Percentiles rank a stretch among this genome's conserved stretches.
These are phyloP conservation scores for Allantophomopsis cytisporea DNA, from an alignment of 2,329 filamentous ascomycete genomes.

Conservation along the genomic window DNA sequence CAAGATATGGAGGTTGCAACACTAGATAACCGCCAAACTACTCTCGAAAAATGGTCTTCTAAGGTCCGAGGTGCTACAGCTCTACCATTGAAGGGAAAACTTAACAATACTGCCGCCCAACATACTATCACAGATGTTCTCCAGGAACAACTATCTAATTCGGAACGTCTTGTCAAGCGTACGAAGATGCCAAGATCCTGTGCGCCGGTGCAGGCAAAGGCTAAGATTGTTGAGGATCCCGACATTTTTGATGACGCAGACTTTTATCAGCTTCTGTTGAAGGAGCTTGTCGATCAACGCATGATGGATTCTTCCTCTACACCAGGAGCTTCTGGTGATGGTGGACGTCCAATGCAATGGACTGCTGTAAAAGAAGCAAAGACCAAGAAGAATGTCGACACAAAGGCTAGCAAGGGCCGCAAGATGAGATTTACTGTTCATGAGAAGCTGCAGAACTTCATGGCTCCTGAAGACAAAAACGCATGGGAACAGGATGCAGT, in stretches of 20 bases:
- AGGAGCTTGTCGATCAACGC: conserved; percentile 85
- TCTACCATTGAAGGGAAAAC: conserved; percentile 43
- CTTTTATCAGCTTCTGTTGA: conserved; percentile 87
- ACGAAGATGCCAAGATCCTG: conserved; percentile 64
- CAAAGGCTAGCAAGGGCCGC: conserved; percentile 86
- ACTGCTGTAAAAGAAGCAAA: conserved; percentile 65
- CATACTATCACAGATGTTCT: conserved; percentile 56
- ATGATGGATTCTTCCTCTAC: conserved; percentile 48
- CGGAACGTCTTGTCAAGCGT: conserved; percentile 54
- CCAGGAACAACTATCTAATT: conserved; percentile 51
- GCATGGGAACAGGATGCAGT: conserved; percentile 71
- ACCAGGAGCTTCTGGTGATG: conserved; percentile 19
- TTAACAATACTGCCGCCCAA: conserved; percentile 33
- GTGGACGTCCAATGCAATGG: conserved; percentile 33
- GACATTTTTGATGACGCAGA: conserved; percentile 83
- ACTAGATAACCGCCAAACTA: conserved; percentile 48
- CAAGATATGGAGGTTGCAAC: conserved; percentile 47
- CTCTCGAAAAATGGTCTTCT: conserved; percentile 81
- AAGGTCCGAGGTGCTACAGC: conserved; percentile 56
- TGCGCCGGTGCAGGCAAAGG: conserved; percentile 53
- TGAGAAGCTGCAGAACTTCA: conserved; percentile 96
- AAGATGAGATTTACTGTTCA: conserved; percentile 93
- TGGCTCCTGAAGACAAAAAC: conserved; percentile 77
- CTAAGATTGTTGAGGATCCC: conserved; percentile 40
- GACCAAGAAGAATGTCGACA: conserved; percentile 73